Base-by-base conservation (phyloP, 331 rosid species). In the Acacia pycnantha region DNA sequence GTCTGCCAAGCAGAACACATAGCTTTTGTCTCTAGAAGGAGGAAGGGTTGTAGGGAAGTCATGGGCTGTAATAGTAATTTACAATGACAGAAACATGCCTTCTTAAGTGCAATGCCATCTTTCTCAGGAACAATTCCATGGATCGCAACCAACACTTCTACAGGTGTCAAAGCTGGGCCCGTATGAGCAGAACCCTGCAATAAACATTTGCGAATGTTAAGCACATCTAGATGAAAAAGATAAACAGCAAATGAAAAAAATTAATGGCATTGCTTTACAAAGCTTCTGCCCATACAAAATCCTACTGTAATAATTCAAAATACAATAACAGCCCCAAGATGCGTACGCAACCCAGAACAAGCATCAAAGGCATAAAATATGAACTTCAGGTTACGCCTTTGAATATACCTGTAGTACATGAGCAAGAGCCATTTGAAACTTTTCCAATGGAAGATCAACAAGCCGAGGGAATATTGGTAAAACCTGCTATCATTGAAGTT, bases 361-460 rank as follows among this genome's bases (percentile, higher is more conserved):
- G 41, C 75, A 43, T 29, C 74, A 43, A 18, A 76, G 50, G 65
- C 53, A 81, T 2, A 46, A 51, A 48, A 48, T n/a, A n/a, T n/a
- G n/a, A n/a, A n/a, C n/a, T n/a, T n/a, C n/a, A n/a, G n/a, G n/a
- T n/a, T n/a, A n/a, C 61, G 50, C 79, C 69, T 81, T 78, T 77
- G 74, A 65, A 83, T 79, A 61, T 90, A 96, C 99, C 99, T 96
- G 99, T 46, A 96, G 90, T 85, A 96, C 86, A 89, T 87, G 97
- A 80, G 99, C 99, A 81, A 96, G 97, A n/a, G 99, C 98, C 85
- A 83, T 96, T 89, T 96, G 97, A 85, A 96, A 96, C 91, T 96
- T 96, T 56, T 96, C 99, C 85, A 91, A 82, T 76, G 99, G 97
- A 75, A 96, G 98, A 82, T 88, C 94, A 26, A 96, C 91, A 83